A percentile compares a stretch with the other conserved stretches of the same genome.
phyloP scores from a whole-genome alignment of 345 rosid genomes.

The Mercurialis annua region DNA sequence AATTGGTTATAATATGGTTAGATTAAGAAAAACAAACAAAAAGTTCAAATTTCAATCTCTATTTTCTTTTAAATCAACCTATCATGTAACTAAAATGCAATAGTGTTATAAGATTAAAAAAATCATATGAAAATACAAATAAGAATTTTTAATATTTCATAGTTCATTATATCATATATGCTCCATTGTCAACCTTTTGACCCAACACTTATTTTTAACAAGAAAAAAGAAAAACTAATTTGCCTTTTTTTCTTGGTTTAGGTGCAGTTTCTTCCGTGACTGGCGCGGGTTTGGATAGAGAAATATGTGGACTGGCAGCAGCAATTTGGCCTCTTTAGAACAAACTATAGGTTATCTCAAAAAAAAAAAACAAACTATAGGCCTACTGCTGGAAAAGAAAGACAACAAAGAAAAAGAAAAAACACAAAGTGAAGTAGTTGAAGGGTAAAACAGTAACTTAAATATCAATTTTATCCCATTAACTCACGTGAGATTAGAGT shows the following conservation, averaged over 20 bases:
- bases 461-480: too few species aligned
- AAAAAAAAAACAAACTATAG: not conserved
- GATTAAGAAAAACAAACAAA: too few species aligned
- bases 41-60: too few species aligned
- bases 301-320: conserved; percentile 3
- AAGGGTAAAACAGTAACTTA: not conserved
- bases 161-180: not conserved
- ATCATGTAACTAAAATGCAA: too few species aligned
- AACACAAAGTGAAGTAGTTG: not conserved
- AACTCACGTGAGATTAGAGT: too few species aligned
- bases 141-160: too few species aligned
- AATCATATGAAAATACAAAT: too few species aligned
- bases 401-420: not conserved
- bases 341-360: not conserved
- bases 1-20: too few species aligned
- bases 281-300: conserved; percentile 1
- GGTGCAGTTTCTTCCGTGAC: conserved; percentile 10
- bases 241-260: conserved; percentile 4
- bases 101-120: too few species aligned
- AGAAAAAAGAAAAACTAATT: not conserved
- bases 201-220: not conserved
- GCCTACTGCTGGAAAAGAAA: not conserved
- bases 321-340: not conserved
- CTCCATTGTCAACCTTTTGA: conserved; percentile 5
- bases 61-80: too few species aligned